These are phyloP conservation scores for Corymbia maculata DNA, from an alignment of 345 rosid species.

Conservation along the genomic window DNA sequence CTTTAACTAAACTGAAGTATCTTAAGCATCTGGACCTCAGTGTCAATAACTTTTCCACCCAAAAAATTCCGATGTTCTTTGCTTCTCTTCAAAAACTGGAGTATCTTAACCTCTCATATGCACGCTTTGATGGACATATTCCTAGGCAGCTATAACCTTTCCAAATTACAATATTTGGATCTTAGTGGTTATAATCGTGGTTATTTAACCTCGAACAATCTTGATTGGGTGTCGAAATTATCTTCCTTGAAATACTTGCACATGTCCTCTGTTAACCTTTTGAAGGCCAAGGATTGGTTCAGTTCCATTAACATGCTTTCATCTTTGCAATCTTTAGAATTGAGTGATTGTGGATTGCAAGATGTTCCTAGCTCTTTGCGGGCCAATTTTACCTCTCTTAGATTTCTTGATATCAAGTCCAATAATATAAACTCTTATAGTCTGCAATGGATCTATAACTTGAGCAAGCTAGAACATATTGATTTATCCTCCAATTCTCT, in stretches of 20 bases:
- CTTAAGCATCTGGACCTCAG: neutral
- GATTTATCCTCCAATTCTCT: neutral
- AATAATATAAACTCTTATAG: neutral
- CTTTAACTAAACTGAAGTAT: neutral
- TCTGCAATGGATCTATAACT: neutral
- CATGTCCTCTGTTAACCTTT: neutral
- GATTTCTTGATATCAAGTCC: neutral
- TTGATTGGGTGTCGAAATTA: neutral
- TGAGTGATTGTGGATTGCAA: neutral
- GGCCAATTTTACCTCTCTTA: neutral
- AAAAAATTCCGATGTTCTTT: neutral
- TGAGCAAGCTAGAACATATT: neutral
- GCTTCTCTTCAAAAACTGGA: neutral
- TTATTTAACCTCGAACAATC: neutral
- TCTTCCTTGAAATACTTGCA: neutral
- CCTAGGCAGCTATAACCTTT: neutral
- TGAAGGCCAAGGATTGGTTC: neutral
- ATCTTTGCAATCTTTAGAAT: neutral
- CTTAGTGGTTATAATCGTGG: neutral
- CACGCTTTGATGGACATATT: neutral
- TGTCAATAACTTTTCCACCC: neutral
- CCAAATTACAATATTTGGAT: neutral
- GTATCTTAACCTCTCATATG: neutral
- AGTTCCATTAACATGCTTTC: neutral
- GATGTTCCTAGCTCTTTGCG: neutral